phyloP scores from a whole-genome alignment of 164 flowering plant genomes.

The Sextonia rubra region DNA sequence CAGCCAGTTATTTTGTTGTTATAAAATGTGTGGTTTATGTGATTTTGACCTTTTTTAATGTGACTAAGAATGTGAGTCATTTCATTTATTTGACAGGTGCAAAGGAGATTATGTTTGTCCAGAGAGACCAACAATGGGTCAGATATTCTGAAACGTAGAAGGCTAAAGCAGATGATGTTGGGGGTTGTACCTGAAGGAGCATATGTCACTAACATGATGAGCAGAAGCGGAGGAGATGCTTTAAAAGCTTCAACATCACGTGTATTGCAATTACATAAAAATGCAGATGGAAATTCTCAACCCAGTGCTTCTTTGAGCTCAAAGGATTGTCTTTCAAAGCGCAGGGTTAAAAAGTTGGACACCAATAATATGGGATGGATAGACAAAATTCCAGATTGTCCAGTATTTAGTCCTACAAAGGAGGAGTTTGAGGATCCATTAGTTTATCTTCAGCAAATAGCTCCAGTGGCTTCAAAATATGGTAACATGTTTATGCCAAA shows the following conservation, averaged over 20 bases:
- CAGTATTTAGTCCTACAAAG: conserved; percentile 72
- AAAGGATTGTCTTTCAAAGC: conserved; percentile 44
- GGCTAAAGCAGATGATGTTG: conserved; percentile 54
- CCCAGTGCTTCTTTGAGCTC: conserved; percentile 27
- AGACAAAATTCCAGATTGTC: conserved; percentile 78
- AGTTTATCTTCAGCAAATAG: conserved; percentile 79
- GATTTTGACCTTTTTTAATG: background rate
- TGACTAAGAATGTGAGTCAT: background rate
- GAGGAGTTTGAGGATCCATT: conserved; percentile 97
- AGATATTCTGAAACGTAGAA: conserved; percentile 67
- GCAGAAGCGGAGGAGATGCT: conserved; percentile 90
- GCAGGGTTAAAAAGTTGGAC: conserved; percentile 61
- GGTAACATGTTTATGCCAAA: conserved; percentile 39
- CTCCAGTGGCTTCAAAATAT: conserved; percentile 88
- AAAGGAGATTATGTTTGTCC: conserved; percentile 68
- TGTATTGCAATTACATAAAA: conserved; percentile 49
- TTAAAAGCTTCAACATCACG: conserved; percentile 61
- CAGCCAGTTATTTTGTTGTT: background rate
- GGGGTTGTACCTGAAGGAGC: conserved; percentile 27
- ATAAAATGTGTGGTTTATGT: background rate
- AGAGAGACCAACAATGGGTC: conserved; percentile 61
- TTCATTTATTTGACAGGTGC: conserved; percentile 50
- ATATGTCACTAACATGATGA: conserved; percentile 41
- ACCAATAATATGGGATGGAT: conserved; percentile 67
- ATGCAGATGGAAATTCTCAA: conserved; percentile 26